phyloP scores from a whole-genome alignment of 1,284 basidiomycete genomes.

The Tranzscheliella williamsii region DNA sequence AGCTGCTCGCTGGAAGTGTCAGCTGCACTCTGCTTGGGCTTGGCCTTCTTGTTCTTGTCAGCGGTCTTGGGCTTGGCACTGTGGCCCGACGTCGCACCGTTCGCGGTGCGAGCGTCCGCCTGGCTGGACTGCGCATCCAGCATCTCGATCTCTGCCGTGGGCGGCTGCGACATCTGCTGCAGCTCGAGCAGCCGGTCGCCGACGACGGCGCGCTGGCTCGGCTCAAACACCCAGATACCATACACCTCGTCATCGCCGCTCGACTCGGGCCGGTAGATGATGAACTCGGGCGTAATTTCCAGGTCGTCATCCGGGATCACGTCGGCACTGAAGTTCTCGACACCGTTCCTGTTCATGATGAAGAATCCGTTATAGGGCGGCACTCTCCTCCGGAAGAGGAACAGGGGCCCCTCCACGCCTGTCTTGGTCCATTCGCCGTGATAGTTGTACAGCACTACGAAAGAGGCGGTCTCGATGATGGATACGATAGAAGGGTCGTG shows the following conservation, averaged over 20 bases:
- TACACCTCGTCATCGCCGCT: slow-evolving; percentile 64
- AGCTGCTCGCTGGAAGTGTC: no score
- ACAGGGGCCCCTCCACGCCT: slow-evolving; percentile 83
- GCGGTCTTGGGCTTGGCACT: no score
- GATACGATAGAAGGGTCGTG: slow-evolving; percentile 77
- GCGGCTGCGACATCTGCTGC: slow-evolving; percentile 30
- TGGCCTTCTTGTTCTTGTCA: no score
- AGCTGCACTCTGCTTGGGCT: no score
- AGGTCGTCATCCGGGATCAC: slow-evolving; percentile 79
- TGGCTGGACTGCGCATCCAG: no score
- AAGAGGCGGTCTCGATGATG: slow-evolving; percentile 81
- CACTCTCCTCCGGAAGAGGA: slow-evolving; percentile 78
- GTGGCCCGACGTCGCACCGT: no score
- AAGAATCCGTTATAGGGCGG: slow-evolving; percentile 79
- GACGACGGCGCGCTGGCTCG: slow-evolving; percentile 72
- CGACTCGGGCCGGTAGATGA: slow-evolving; percentile 73
- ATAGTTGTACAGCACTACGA: slow-evolving; percentile 66
- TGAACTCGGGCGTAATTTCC: slow-evolving; percentile 67
- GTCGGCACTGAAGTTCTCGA: slow-evolving; percentile 76
- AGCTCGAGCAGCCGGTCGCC: slow-evolving; percentile 59
- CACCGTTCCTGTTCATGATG: slow-evolving; percentile 82
- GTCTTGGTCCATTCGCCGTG: slow-evolving; percentile 68
- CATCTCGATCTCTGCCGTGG: slow-evolving; percentile 8
- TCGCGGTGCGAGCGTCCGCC: no score
- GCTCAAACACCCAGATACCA: slow-evolving; percentile 78